Percentiles rank a stretch among this genome's conserved stretches.
These are phyloP conservation scores for Hypoxylon cercidicola DNA, from an alignment of 495 filamentous ascomycete genomes.

Conservation along the genomic window DNA sequence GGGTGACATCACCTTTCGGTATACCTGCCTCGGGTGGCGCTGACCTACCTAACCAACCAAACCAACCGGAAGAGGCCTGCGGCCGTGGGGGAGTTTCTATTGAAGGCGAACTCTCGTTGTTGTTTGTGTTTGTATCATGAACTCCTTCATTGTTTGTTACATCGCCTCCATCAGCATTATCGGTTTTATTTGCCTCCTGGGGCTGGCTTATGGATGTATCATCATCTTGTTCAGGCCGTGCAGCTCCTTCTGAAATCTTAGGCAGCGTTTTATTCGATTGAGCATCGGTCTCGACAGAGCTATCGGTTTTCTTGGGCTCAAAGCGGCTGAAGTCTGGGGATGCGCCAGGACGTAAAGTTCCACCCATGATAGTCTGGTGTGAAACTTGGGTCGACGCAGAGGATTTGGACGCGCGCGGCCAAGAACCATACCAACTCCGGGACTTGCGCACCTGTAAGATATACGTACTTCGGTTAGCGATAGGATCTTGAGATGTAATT, in stretches of 20 bases:
- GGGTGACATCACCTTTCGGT: constrained; percentile 37
- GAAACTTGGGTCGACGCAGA: constrained; percentile 77
- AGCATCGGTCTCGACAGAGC: constrained; percentile 34
- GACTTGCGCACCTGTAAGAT: constrained; percentile 62
- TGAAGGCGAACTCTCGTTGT: constrained; percentile 20
- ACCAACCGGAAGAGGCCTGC: constrained; percentile 60
- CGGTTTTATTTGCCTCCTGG: constrained; percentile 16
- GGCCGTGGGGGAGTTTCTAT: constrained; percentile 45
- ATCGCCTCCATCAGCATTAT: constrained; percentile 9
- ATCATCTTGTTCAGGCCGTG: constrained; percentile 31
- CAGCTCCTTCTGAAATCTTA: constrained; percentile 40
- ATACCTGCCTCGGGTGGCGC: constrained; percentile 36
- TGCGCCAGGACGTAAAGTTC: constrained; percentile 51
- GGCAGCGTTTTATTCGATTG: constrained; percentile 43
- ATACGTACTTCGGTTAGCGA: constrained; percentile 19
- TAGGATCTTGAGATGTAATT: constrained; percentile 15
- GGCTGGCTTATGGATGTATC: constrained; percentile 38
- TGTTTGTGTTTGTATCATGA: constrained; percentile 11
- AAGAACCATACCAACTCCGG: constrained; percentile 72
- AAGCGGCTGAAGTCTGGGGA: constrained; percentile 60
- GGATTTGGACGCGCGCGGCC: constrained; percentile 74
- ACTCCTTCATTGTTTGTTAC: constrained; percentile 12
- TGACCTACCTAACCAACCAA: constrained; percentile 65
- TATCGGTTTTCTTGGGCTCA: constrained; percentile 52
- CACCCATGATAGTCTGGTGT: constrained; percentile 77